These are phyloP conservation scores for Pythium brassicae DNA, from an alignment of 352 stramenopile genomes.

Conservation along the genomic window DNA sequence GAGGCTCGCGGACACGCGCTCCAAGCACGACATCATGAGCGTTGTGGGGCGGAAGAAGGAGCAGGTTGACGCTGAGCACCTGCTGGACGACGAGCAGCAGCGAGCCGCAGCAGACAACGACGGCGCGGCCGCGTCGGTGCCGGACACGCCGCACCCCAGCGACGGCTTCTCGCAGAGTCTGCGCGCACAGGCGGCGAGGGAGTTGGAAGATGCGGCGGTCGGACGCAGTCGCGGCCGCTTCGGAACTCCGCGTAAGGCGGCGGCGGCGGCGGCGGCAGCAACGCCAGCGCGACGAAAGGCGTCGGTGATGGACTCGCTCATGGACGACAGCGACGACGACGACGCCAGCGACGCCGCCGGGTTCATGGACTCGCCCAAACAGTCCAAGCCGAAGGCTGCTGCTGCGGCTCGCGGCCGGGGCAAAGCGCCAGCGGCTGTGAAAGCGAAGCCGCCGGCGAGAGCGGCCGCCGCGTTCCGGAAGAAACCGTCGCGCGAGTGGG, in stretches of 20 bases:
- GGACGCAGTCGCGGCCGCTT: conserved; percentile 23
- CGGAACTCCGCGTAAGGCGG: conserved; percentile 14
- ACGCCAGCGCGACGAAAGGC: not conserved
- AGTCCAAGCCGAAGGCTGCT: conserved; percentile 5
- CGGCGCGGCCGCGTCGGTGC: not conserved
- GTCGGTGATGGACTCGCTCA: conserved; percentile 6
- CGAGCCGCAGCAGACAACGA: conserved; percentile 16
- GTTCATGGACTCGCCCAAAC: conserved; percentile 2
- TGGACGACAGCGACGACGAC: conserved; percentile 14
- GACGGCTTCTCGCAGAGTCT: conserved; percentile 17
- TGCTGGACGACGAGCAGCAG: conserved; percentile 33
- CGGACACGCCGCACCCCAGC: conserved; percentile 5
- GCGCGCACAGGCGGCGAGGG: conserved; percentile 12
- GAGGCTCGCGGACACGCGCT: conserved; percentile 39
- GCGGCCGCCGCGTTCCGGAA: conserved; percentile 13
- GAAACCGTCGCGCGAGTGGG: conserved; percentile 20
- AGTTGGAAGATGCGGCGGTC: not conserved
- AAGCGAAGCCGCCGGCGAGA: conserved; percentile 9
- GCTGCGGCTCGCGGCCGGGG: conserved; percentile 15
- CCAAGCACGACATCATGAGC: conserved; percentile 54
- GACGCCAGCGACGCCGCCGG: conserved; percentile 6
- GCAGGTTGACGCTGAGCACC: conserved; percentile 40
- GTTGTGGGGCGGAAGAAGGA: conserved; percentile 73
- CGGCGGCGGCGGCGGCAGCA: not conserved
- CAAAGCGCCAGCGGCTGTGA: conserved; percentile 9